phyloP scores from a whole-genome alignment of 148 eudicot genomes.

The Camellia lanceoleosa region DNA sequence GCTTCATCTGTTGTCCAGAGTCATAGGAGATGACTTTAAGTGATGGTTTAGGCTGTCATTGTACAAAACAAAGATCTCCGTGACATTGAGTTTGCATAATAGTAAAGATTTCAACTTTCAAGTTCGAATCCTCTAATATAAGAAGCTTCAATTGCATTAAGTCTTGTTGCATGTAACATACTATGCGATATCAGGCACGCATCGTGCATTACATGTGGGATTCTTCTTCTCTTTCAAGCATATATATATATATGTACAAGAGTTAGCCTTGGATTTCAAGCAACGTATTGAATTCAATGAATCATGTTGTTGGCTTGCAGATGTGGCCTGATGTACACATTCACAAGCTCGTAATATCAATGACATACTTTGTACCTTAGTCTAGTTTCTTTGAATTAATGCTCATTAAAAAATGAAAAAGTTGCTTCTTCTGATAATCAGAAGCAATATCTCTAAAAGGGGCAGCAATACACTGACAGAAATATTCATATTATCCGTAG shows the following conservation, averaged over 20 bases:
- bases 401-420: background rate
- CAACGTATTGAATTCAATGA: background rate
- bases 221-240: no score
- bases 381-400: background rate
- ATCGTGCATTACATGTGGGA: no score
- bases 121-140: no score
- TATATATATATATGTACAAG: background rate
- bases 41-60: no score
- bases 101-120: no score
- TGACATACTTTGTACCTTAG: background rate
- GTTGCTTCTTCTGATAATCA: background rate
- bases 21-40: no score
- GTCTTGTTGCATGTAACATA: no score
- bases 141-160: no score
- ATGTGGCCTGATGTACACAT: slow-evolving; percentile 1
- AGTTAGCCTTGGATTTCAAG: background rate
- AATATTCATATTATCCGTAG: background rate
- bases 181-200: no score
- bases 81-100: no score
- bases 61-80: no score
- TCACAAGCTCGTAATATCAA: background rate
- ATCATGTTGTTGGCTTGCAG: background rate
- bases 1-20: no score
- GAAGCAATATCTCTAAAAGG: background rate
- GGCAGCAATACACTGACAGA: background rate